Conservation (phyloP, 164 flowering plant genomes). For the Dillenia turbinata region DNA sequence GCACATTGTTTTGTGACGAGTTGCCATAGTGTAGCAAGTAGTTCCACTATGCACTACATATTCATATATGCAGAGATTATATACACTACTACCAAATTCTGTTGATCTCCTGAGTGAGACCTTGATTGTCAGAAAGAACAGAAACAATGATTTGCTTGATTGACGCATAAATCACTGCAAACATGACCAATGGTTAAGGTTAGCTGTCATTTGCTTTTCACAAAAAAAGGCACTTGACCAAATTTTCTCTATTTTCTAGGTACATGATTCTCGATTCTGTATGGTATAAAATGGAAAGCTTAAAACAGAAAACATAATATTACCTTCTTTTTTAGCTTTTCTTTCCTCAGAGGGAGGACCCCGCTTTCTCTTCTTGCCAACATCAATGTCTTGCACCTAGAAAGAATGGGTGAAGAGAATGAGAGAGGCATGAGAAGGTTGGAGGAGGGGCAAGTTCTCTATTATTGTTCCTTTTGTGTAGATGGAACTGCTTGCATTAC, state of each 20-base stretch:
- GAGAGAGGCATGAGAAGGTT: neutral
- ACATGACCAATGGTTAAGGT: too few relatives aligned
- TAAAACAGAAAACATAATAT: constrained; percentile 17
- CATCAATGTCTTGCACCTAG: constrained; percentile 14
- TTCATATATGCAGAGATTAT: neutral
- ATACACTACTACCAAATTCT: neutral
- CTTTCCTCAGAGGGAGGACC: constrained; percentile 26
- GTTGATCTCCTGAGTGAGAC: neutral
- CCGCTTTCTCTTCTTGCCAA: constrained; percentile 39
- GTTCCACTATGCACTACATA: too few relatives aligned
- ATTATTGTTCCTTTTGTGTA: constrained; percentile 20
- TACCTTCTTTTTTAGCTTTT: constrained; percentile 52
- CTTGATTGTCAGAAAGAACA: neutral
- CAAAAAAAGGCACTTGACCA: too few relatives aligned
- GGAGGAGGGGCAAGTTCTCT: neutral
- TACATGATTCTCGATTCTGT: too few relatives aligned
- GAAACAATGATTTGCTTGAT: neutral
- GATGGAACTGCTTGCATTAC: constrained; percentile 13
- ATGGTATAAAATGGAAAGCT: neutral
- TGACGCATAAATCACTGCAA: too few relatives aligned
- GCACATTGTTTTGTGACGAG: too few relatives aligned
- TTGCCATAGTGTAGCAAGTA: too few relatives aligned
- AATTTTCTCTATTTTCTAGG: too few relatives aligned
- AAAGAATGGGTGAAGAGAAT: neutral
- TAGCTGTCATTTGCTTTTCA: too few relatives aligned